phyloP scores from a whole-genome alignment of 2,329 filamentous ascomycete species.

The Penicillium sp. region DNA sequence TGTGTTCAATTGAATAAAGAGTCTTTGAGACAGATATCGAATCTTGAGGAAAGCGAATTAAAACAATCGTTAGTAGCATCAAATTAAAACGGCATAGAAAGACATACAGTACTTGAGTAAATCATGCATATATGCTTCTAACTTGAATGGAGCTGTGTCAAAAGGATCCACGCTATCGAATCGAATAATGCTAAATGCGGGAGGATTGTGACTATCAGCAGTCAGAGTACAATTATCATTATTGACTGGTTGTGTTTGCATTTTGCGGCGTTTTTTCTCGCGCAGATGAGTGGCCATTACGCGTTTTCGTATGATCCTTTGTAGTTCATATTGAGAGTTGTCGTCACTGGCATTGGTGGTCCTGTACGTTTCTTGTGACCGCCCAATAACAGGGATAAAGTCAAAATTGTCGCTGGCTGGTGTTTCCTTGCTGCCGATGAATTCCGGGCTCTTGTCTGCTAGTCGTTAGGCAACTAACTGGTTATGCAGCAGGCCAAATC shows the following conservation, averaged over 20 bases:
- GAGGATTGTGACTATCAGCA: neutral
- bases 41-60: neutral
- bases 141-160: neutral
- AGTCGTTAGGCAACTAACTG: too few relatives aligned
- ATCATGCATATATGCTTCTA: slow-evolving; percentile 4
- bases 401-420: too few relatives aligned
- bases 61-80: too few relatives aligned
- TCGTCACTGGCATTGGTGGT: neutral
- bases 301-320: neutral
- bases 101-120: neutral
- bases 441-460: too few relatives aligned
- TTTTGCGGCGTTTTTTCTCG: neutral
- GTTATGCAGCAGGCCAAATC: too few relatives aligned
- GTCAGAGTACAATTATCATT: neutral
- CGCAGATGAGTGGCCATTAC: neutral
- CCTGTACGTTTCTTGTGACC: too few relatives aligned
- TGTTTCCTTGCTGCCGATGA: too few relatives aligned
- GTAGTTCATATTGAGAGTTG: neutral
- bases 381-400: too few relatives aligned
- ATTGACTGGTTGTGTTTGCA: too few relatives aligned
- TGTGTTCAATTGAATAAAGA: neutral
- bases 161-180: neutral
- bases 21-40: neutral
- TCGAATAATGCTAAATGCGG: neutral
- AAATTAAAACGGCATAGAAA: neutral